These are phyloP conservation scores for Mrakiaceae sp. DNA, from an alignment of 1,284 basidiomycete species.

Conservation along the genomic window DNA sequence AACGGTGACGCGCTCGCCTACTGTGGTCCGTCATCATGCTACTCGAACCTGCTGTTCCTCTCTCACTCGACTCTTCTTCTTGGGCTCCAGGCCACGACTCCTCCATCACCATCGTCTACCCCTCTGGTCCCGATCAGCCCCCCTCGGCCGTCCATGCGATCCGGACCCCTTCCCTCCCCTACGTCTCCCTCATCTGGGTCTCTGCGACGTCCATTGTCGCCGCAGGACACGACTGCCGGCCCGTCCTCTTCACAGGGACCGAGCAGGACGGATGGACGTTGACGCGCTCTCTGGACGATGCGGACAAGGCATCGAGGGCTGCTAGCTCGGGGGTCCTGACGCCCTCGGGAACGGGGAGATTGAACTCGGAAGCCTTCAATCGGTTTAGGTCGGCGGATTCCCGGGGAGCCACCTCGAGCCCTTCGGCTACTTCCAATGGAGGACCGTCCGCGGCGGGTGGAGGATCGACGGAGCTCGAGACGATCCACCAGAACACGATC, in stretches of 20 bases:
- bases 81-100: slow-evolving; percentile 70
- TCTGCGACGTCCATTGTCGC: slow-evolving; percentile 71
- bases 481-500: slow-evolving; percentile 97
- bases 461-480: slow-evolving; percentile 60
- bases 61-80: slow-evolving; percentile 8
- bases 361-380: slow-evolving; percentile 91
- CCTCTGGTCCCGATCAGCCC: slow-evolving; percentile 46
- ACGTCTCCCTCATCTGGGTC: slow-evolving; percentile 72
- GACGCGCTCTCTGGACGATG: slow-evolving; percentile 71
- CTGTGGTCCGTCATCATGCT: slow-evolving; percentile 50
- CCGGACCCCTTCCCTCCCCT: slow-evolving; percentile 63
- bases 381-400: slow-evolving; percentile 88
- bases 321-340: slow-evolving; percentile 24
- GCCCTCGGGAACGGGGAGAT: slow-evolving; percentile 48
- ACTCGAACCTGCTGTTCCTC: not conserved
- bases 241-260: slow-evolving; percentile 68
- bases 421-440: slow-evolving; percentile 33
- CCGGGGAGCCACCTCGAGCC: slow-evolving; percentile 50
- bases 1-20: slow-evolving; percentile 87
- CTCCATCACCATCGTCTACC: slow-evolving; percentile 78
- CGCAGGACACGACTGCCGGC: slow-evolving; percentile 96
- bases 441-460: slow-evolving; percentile 25
- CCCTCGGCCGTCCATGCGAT: slow-evolving; percentile 52
- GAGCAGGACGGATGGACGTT: slow-evolving; percentile 56
- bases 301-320: slow-evolving; percentile 34